These are phyloP conservation scores for Carex arenaria DNA, from an alignment of 202 grass and related monocot genomes.

Conservation along the genomic window DNA sequence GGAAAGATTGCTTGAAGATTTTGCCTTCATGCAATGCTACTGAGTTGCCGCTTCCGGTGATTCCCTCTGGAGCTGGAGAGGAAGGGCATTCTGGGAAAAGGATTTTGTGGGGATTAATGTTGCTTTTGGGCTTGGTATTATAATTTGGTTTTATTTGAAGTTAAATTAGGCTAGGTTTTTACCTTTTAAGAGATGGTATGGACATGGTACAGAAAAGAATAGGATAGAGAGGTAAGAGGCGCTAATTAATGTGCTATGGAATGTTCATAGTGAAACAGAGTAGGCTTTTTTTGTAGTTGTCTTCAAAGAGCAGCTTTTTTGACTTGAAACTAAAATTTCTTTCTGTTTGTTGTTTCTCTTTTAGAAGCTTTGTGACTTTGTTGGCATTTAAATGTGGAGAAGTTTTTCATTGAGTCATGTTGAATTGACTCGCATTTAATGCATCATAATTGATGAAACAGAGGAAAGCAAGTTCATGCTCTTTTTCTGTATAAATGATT, in stretches of 20 bases:
- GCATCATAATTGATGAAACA: background rate
- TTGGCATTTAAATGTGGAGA: background rate
- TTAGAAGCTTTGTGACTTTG: constrained; percentile 12
- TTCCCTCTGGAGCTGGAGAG: background rate
- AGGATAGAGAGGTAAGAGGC: constrained; percentile 2
- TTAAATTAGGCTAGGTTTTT: background rate
- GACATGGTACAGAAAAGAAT: background rate
- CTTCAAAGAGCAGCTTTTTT: constrained; percentile 6
- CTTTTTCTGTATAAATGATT: background rate
- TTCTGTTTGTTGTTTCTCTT: constrained; percentile 8
- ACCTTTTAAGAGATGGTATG: background rate
- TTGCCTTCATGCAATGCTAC: constrained; percentile 18
- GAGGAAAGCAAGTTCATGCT: background rate
- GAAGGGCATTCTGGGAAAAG: background rate
- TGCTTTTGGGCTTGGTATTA: constrained; percentile 8
- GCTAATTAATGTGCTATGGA: constrained; percentile 6
- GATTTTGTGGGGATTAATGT: constrained; percentile 1
- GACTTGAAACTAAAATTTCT: background rate
- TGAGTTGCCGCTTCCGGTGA: background rate
- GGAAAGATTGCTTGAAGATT: background rate
- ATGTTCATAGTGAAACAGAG: constrained; percentile 17
- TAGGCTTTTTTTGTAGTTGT: constrained; percentile 5
- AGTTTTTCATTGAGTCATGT: background rate
- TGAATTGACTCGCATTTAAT: constrained; percentile 13
- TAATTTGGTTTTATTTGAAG: background rate